phyloP scores from a whole-genome alignment of 1,284 basidiomycete species.

The Inonotus hispidus region DNA sequence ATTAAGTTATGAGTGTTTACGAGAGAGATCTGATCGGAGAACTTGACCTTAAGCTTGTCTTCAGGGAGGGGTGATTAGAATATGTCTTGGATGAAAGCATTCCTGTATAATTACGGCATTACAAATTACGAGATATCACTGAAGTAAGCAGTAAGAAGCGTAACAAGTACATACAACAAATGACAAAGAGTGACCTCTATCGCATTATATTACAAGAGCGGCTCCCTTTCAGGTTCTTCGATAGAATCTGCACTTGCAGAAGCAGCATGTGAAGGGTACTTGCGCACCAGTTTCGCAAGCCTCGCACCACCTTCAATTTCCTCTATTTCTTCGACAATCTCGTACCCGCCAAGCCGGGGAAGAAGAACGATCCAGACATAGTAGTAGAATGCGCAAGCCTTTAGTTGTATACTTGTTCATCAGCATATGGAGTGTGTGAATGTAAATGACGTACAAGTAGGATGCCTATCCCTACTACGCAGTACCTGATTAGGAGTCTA shows the following conservation, averaged over 20 bases:
- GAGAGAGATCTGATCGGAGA: no score
- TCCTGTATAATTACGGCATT: no score
- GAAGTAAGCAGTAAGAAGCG: neutral
- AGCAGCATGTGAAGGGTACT: slow-evolving; percentile 15
- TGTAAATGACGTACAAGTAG: slow-evolving; percentile 11
- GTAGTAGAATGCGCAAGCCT: slow-evolving; percentile 30
- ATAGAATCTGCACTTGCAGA: neutral
- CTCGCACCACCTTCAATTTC: slow-evolving; percentile 26
- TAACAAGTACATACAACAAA: neutral
- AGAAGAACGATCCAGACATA: slow-evolving; percentile 30
- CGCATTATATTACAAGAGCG: neutral
- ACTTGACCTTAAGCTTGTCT: no score
- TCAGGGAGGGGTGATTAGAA: no score
- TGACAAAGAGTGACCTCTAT: neutral
- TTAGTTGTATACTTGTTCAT: neutral
- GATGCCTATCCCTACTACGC: slow-evolving; percentile 28
- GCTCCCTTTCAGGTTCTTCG: neutral
- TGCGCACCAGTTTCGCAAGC: slow-evolving; percentile 23
- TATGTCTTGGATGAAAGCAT: no score
- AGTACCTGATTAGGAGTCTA: slow-evolving; percentile 13
- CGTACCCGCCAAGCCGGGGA: slow-evolving; percentile 29
- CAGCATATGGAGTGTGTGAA: neutral
- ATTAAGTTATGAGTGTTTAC: no score
- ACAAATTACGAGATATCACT: no score
- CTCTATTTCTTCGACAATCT: slow-evolving; percentile 28